Base-by-base conservation (phyloP, 495 filamentous ascomycete genomes). In the Opeltia flavorubescens region DNA sequence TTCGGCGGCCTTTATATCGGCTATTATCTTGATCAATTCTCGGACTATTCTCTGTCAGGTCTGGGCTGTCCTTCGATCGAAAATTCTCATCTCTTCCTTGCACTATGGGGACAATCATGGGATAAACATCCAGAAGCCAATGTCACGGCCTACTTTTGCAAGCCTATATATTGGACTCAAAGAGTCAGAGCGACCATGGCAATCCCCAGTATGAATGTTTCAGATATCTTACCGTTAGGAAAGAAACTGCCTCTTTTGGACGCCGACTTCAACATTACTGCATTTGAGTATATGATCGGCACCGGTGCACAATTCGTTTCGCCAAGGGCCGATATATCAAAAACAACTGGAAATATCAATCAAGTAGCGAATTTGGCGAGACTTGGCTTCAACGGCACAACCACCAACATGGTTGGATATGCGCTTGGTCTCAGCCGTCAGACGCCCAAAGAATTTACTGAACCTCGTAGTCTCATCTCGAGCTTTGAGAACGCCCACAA, bases 121-220 rank as follows among this genome's bases (percentile, higher is more conserved):
- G 20, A 20, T 5, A 11, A 20, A 5, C 7, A 41, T 13, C 38
- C 6, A n/a, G 38, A 0, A 41, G 38, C n/a, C 13, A 53, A 61
- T 21, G 15, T 59, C 12, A 66, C 62, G 4, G 52, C 56, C 3
- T 34, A 66, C 0, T 71, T 59, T 26, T 73, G 69, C 46, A 43
- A 59, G 20, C 44, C 69, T 1, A 57, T 13, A 1, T 73, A 73
- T 43, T 60, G 55, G 38, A 44, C 49, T 7, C 60, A 64, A 39
- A 21, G 59, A 2, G 55, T 65, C 11, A 49, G 56, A 12, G 56
- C 62, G 4, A 61, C 59, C 0, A 47, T 72, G 0, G 46, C 45
- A 21, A 23, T 41, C 3, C 45, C 43, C 3, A 31, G 34, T 12
- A 50, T 47, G 40, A 35, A 21, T 3, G 43, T 58, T 0, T 26